Conservation (phyloP, 2,329 filamentous ascomycete genomes). For the Colletotrichum chlorophyti region DNA sequence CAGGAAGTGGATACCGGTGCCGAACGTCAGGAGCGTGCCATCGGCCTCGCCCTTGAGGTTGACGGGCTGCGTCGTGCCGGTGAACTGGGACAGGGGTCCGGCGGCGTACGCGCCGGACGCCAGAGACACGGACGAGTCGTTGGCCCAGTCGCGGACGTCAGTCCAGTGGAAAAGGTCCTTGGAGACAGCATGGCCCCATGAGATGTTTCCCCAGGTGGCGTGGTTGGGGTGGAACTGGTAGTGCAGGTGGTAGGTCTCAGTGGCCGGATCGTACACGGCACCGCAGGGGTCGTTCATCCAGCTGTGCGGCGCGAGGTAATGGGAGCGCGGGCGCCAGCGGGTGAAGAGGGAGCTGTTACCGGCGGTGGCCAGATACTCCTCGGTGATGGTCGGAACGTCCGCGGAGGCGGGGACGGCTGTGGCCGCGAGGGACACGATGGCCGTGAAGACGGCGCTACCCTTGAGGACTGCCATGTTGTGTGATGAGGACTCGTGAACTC, state of each 20-base stretch:
- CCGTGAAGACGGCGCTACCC: constrained; percentile 26
- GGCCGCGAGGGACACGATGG: constrained; percentile 24
- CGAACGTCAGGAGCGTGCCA: constrained; percentile 27
- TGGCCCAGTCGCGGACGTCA: constrained; percentile 24
- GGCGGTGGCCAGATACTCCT: constrained; percentile 19
- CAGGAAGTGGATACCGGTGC: constrained; percentile 25
- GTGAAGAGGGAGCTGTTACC: constrained; percentile 30
- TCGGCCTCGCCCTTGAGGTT: constrained; percentile 24
- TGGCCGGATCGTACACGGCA: constrained; percentile 59
- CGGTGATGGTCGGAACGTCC: constrained; percentile 13
- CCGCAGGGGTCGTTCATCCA: constrained; percentile 72
- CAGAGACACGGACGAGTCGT: constrained; percentile 26
- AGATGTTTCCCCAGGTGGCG: constrained; percentile 62
- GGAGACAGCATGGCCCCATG: constrained; percentile 73
- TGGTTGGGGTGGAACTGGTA: constrained; percentile 61
- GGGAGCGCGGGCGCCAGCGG: constrained; percentile 35
- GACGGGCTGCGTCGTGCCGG: constrained; percentile 26
- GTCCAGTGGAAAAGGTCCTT: constrained; percentile 67
- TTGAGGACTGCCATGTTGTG: constrained; percentile 26
- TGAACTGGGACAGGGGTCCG: constrained; percentile 24
- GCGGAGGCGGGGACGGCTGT: constrained; percentile 14
- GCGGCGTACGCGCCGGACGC: constrained; percentile 15
- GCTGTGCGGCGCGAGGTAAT: constrained; percentile 59
- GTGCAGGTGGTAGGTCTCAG: constrained; percentile 68
- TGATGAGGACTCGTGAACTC: neutral